Conservation (phyloP, 1,284 basidiomycete species). For the Boletus mariae region DNA sequence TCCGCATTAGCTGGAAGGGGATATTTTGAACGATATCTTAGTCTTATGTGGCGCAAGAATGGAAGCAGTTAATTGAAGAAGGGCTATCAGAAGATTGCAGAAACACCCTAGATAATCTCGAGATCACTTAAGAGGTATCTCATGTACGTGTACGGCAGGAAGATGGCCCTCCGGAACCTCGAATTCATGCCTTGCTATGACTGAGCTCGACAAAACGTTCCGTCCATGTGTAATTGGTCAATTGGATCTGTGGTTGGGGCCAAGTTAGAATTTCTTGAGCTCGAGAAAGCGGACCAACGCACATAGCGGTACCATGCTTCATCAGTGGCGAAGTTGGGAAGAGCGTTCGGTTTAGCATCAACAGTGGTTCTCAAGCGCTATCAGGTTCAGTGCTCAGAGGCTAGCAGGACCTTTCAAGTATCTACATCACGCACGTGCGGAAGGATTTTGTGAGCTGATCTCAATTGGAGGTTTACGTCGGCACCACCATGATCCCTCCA, state of each 20-base stretch:
- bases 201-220: slow-evolving; percentile 29
- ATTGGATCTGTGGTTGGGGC: slow-evolving; percentile 11
- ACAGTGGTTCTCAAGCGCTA: slow-evolving; percentile 22
- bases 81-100: background rate
- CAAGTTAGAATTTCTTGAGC: background rate
- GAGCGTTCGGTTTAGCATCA: slow-evolving; percentile 12
- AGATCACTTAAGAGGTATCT: background rate
- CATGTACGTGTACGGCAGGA: slow-evolving; percentile 3
- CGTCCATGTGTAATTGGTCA: slow-evolving; percentile 23
- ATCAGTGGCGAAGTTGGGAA: slow-evolving; percentile 22
- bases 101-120: background rate
- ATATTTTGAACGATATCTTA: background rate
- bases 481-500: slow-evolving; percentile 19
- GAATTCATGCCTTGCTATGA: slow-evolving; percentile 11
- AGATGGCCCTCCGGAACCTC: background rate
- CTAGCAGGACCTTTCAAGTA: background rate
- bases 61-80: background rate
- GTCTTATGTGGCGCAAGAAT: slow-evolving; percentile 1
- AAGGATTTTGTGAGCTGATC: slow-evolving; percentile 20
- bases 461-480: slow-evolving; percentile 19
- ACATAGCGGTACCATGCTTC: slow-evolving; percentile 29
- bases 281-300: slow-evolving; percentile 6
- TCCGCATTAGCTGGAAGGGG: too few relatives aligned
- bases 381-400: background rate
- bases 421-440: slow-evolving; percentile 22